A percentile compares a stretch with the other conserved stretches of the same genome.
Conservation (phyloP, 768 basidiomycete species). For the Hysterangium stoloniferum region DNA sequence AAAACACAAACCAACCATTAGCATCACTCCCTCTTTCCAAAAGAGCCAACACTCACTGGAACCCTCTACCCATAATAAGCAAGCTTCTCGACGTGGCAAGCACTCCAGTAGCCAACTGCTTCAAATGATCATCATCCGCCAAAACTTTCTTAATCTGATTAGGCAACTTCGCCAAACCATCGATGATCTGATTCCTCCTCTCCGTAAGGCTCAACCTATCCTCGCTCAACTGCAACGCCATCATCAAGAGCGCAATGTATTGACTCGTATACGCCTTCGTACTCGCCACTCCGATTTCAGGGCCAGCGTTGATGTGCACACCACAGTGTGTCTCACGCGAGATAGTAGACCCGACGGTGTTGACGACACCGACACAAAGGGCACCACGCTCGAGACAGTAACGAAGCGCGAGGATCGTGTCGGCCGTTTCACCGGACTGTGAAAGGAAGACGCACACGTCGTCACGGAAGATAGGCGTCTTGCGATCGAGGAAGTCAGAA, state of each 20-base stretch:
- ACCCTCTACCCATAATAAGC: slow-evolving; percentile 95
- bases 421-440: slow-evolving; percentile 98
- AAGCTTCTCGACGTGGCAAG: slow-evolving; percentile 75
- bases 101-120: slow-evolving; percentile 77
- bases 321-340: slow-evolving; percentile 98
- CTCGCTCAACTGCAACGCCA: slow-evolving; percentile 96
- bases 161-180: slow-evolving; percentile 86
- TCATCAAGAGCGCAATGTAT: slow-evolving; percentile 96
- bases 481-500: slow-evolving; percentile 96
- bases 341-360: slow-evolving; percentile 96
- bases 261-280: slow-evolving; percentile 99
- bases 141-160: slow-evolving; percentile 84
- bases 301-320: slow-evolving; percentile 98
- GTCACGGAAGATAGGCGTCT: slow-evolving; percentile 99
- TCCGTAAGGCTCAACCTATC: slow-evolving; percentile 91
- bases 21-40: not conserved
- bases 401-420: slow-evolving; percentile 91
- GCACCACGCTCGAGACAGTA: slow-evolving; percentile 98
- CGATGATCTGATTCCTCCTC: slow-evolving; percentile 89
- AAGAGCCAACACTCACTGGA: slow-evolving; percentile 55
- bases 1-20: not conserved
- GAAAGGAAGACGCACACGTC: slow-evolving; percentile 95
- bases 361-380: slow-evolving; percentile 94
- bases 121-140: slow-evolving; percentile 63
- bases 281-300: slow-evolving; percentile 98